Conservation (phyloP, 73 alveolate genomes). For the Tetrahymena malaccensis region DNA sequence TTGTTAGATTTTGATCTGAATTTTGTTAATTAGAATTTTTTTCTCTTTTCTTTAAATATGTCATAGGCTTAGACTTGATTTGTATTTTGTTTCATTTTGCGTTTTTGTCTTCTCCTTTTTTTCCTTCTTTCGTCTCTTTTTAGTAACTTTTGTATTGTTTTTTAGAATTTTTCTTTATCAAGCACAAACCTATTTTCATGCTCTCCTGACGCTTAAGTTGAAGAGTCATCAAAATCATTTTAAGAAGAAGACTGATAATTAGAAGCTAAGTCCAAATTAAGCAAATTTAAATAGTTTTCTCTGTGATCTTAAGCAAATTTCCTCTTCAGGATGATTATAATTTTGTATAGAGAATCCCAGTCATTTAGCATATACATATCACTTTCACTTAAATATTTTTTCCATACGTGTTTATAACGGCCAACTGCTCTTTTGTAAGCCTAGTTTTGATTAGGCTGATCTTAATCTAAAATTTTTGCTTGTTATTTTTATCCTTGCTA, state of each 20-base stretch:
- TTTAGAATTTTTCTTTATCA: conserved; percentile 28
- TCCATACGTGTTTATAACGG: neutral
- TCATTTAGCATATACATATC: neutral
- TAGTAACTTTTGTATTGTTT: conserved; percentile 4
- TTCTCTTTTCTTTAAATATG: neutral
- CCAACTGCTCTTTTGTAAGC: neutral
- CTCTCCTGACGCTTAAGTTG: conserved; percentile 1
- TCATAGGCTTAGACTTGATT: neutral
- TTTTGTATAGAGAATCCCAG: conserved; percentile 13
- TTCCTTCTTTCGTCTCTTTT: conserved; percentile 39
- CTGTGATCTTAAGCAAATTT: conserved; percentile 23
- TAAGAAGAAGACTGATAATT: conserved; percentile 4
- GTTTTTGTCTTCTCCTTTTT: conserved; percentile 13
- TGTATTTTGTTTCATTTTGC: neutral
- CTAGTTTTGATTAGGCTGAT: neutral
- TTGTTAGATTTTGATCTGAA: neutral
- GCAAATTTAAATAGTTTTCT: conserved; percentile 18
- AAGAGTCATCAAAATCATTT: conserved; percentile 29
- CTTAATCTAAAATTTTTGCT: neutral
- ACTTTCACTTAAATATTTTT: neutral
- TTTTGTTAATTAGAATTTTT: neutral
- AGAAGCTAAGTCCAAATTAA: conserved; percentile 1
- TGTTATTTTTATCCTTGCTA: neutral
- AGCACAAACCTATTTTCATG: neutral
- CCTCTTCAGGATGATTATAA: neutral